Evolutionary conservation across 176 grass and related monocot species (phyloP).

Genomic region (Pharus latifolius): DNA sequence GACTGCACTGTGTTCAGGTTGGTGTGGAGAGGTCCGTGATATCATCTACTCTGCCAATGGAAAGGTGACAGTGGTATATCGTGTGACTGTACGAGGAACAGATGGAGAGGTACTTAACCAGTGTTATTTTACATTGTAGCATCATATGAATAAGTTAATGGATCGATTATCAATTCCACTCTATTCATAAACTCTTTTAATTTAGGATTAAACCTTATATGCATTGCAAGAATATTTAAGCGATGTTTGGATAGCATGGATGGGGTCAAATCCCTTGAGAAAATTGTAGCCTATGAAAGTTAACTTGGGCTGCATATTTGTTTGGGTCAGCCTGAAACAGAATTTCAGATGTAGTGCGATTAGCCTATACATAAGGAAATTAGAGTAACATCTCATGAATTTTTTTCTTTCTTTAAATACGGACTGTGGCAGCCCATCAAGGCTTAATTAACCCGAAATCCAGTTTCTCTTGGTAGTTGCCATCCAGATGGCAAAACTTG

Average conservation of each 20-base stretch:
- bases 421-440: not conserved
- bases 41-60: conserved; percentile 51
- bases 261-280: not conserved
- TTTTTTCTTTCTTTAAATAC: too few species aligned
- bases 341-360: too few species aligned
- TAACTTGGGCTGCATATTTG: not conserved
- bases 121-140: not conserved
- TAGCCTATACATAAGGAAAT: too few species aligned
- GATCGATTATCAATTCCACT: not conserved
- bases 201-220: not conserved
- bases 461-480: too few species aligned
- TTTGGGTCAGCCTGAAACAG: not conserved
- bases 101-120: conserved; percentile 55
- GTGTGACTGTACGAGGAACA: conserved; percentile 65
- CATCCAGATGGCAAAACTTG: not conserved
- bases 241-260: not conserved
- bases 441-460: too few species aligned
- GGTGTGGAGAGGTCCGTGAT: conserved; percentile 82
- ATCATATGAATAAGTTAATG: not conserved
- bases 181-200: not conserved
- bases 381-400: too few species aligned
- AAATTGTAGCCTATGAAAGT: not conserved
- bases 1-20: conserved; percentile 26
- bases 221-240: not conserved
- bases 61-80: conserved; percentile 63